A percentile compares a stretch with the other conserved stretches of the same genome.
These are phyloP conservation scores for Cephalotrichum gorgonifer DNA, from an alignment of 2,329 filamentous ascomycete genomes.

Conservation along the genomic window DNA sequence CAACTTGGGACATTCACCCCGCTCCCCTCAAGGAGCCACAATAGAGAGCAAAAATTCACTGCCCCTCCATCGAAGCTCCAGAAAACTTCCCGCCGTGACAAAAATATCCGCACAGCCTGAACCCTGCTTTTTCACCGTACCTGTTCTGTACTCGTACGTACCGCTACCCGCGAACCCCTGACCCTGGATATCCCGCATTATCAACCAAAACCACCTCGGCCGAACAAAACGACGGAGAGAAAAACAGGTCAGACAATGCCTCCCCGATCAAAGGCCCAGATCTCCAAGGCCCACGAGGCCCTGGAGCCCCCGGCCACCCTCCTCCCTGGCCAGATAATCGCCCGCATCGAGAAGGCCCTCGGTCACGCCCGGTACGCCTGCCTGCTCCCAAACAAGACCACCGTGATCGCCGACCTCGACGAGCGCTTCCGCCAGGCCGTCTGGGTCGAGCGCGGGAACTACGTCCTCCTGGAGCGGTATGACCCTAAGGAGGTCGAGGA, in stretches of 20 bases:
- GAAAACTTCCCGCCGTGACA: too few species aligned
- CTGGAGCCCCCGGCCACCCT: constrained; percentile 47
- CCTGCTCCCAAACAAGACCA: constrained; percentile 54
- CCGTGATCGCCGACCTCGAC: constrained; percentile 69
- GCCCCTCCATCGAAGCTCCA: background rate
- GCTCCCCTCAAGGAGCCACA: too few species aligned
- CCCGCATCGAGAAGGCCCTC: constrained; percentile 68
- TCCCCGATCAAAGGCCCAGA: constrained; percentile 3
- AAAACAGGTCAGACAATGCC: too few species aligned
- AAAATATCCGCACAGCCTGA: too few species aligned
- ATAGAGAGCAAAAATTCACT: background rate
- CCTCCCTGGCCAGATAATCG: constrained; percentile 56
- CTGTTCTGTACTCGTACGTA: too few species aligned
- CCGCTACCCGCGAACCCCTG: too few species aligned
- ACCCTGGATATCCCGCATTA: too few species aligned
- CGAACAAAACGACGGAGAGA: background rate
- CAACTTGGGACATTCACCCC: too few species aligned
- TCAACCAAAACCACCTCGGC: background rate
- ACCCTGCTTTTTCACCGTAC: too few species aligned
- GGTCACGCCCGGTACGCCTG: constrained; percentile 87
- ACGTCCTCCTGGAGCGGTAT: constrained; percentile 67
- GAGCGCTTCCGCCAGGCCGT: constrained; percentile 82
- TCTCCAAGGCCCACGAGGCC: constrained; percentile 61
- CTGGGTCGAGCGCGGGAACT: constrained; percentile 85
- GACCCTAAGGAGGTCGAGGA: constrained; percentile 23